phyloP scores from a whole-genome alignment of 257 asterid genomes.

The Solanum okadae region DNA sequence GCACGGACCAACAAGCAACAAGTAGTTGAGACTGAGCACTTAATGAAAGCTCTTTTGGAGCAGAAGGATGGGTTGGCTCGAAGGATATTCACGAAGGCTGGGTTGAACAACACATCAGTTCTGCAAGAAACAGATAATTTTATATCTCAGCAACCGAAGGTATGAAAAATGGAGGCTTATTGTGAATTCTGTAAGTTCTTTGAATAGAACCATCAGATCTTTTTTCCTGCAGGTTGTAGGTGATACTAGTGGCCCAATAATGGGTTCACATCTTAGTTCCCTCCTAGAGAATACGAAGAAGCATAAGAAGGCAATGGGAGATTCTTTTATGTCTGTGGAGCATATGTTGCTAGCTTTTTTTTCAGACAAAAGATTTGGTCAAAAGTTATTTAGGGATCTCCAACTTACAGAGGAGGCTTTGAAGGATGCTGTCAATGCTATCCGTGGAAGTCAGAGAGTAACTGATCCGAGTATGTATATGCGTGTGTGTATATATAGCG shows the following conservation, averaged over 20 bases:
- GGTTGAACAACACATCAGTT: conserved; percentile 68
- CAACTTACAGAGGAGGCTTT: conserved; percentile 56
- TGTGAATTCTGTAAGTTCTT: neutral
- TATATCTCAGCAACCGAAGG: conserved; percentile 82
- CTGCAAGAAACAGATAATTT: conserved; percentile 63
- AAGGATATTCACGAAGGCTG: conserved; percentile 84
- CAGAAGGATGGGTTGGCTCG: conserved; percentile 92
- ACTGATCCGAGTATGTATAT: conserved; percentile 68
- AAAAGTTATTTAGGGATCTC: conserved; percentile 48
- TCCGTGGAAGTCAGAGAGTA: conserved; percentile 89
- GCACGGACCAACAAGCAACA: conserved; percentile 66
- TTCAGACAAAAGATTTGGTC: conserved; percentile 76
- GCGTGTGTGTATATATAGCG: neutral
- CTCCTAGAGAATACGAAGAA: conserved; percentile 70
- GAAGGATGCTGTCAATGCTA: conserved; percentile 78
- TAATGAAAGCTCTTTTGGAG: conserved; percentile 82
- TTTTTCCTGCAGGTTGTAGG: conserved; percentile 54
- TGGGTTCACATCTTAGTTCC: conserved; percentile 58
- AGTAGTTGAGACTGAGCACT: conserved; percentile 86
- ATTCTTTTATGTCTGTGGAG: conserved; percentile 89
- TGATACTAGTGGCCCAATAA: conserved; percentile 61
- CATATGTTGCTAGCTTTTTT: conserved; percentile 71
- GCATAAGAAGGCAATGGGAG: conserved; percentile 69
- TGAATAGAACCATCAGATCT: neutral
- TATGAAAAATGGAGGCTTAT: neutral